Conservation (phyloP, 176 grass and related monocot species). For the Musa acuminata region DNA sequence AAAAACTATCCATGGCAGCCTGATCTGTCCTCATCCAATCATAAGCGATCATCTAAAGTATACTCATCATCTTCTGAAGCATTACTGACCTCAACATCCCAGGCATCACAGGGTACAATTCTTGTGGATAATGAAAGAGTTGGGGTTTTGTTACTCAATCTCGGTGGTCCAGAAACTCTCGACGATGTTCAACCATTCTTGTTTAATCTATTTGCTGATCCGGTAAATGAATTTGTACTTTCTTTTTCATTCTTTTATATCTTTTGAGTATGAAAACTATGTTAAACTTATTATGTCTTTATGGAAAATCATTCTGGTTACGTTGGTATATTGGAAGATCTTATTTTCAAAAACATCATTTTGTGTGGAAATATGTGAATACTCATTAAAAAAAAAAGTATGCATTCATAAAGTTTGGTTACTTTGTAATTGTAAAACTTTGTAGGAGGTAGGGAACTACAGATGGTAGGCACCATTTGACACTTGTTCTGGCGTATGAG, state of each 20-base stretch:
- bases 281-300: background rate
- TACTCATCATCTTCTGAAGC: slow-evolving; percentile 68
- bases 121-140: slow-evolving; percentile 68
- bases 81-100: slow-evolving; percentile 45
- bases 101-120: slow-evolving; percentile 37
- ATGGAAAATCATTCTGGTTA: background rate
- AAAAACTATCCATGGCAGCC: slow-evolving; percentile 34
- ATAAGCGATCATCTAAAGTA: slow-evolving; percentile 32
- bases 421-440: background rate
- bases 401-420: background rate
- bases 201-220: slow-evolving; percentile 97
- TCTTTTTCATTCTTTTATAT: background rate
- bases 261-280: background rate
- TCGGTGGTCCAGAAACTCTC: slow-evolving; percentile 91
- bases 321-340: background rate
- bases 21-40: slow-evolving; percentile 25
- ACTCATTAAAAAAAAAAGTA: background rate
- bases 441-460: background rate
- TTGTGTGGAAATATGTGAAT: background rate
- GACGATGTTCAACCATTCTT: slow-evolving; percentile 97
- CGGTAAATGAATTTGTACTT: slow-evolving; percentile 36
- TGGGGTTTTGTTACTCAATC: slow-evolving; percentile 89
- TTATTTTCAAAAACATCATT: background rate
- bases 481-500: background rate
- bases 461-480: background rate